These are phyloP conservation scores for Debaryomyces robertsiae DNA, from an alignment of 1,139 yeast genomes.

Conservation along the genomic window DNA sequence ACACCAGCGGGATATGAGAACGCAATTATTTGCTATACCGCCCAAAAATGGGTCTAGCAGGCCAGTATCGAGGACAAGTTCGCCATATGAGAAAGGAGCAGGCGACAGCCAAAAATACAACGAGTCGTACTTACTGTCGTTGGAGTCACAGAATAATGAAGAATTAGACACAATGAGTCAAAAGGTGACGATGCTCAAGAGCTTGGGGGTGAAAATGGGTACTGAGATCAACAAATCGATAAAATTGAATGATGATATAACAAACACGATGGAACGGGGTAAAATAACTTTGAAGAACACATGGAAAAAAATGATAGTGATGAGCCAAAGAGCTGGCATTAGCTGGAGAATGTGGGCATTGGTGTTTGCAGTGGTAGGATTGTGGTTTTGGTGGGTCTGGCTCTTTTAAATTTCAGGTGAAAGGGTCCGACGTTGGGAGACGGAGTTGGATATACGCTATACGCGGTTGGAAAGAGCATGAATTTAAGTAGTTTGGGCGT, in stretches of 20 bases:
- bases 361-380: slow-evolving; percentile 60
- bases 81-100: slow-evolving; percentile 54
- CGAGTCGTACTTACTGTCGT: slow-evolving; percentile 62
- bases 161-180: slow-evolving; percentile 70
- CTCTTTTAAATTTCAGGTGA: slow-evolving; percentile 46
- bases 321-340: slow-evolving; percentile 84
- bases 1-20: slow-evolving; percentile 49
- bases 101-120: slow-evolving; percentile 45
- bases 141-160: slow-evolving; percentile 85
- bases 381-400: slow-evolving; percentile 88
- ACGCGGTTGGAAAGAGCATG: neutral
- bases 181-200: slow-evolving; percentile 71
- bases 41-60: slow-evolving; percentile 21
- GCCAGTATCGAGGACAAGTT: slow-evolving; percentile 40
- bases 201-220: slow-evolving; percentile 76
- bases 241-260: slow-evolving; percentile 58
- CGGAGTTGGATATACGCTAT: too few species aligned
- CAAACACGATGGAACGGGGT: slow-evolving; percentile 47
- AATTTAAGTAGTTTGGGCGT: slow-evolving; percentile 1
- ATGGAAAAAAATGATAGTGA: slow-evolving; percentile 69
- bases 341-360: slow-evolving; percentile 78
- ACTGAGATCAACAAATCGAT: slow-evolving; percentile 79
- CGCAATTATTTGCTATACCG: slow-evolving; percentile 44
- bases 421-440: too few species aligned
- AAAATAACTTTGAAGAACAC: slow-evolving; percentile 61